These are phyloP conservation scores for Auriscalpium microsporum DNA, from an alignment of 768 basidiomycete species.

Conservation along the genomic window DNA sequence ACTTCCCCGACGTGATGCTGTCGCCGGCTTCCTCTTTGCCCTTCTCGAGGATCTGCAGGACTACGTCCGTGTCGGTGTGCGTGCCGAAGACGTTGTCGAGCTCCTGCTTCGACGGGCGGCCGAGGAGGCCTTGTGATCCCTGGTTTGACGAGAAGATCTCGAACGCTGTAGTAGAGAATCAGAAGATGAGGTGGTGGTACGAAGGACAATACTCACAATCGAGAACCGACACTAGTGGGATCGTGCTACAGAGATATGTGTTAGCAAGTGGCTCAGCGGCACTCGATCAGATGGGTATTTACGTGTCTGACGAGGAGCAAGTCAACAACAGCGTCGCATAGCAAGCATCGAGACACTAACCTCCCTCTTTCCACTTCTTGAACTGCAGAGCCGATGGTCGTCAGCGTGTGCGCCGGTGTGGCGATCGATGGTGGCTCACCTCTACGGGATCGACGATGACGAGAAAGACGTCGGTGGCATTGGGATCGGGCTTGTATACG, in stretches of 20 bases:
- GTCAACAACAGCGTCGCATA: slow-evolving; percentile 14
- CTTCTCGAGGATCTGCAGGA: slow-evolving; percentile 49
- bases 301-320: slow-evolving; percentile 49
- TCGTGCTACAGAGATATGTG: slow-evolving; percentile 35
- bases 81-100: slow-evolving; percentile 68
- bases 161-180: slow-evolving; percentile 43
- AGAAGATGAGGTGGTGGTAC: not conserved
- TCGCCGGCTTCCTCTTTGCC: slow-evolving; percentile 54
- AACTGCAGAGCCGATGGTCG: slow-evolving; percentile 33
- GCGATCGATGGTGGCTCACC: slow-evolving; percentile 33
- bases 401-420: not conserved
- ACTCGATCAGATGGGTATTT: slow-evolving; percentile 23
- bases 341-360: slow-evolving; percentile 33
- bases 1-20: slow-evolving; percentile 25
- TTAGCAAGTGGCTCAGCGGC: not conserved
- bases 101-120: slow-evolving; percentile 73
- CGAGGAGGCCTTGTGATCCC: slow-evolving; percentile 71
- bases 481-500: slow-evolving; percentile 70
- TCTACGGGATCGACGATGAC: slow-evolving; percentile 57
- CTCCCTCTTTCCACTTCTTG: slow-evolving; percentile 75
- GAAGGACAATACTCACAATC: slow-evolving; percentile 47
- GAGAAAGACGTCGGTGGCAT: slow-evolving; percentile 65
- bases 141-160: slow-evolving; percentile 60
- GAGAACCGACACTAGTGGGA: slow-evolving; percentile 69
- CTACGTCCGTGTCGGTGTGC: slow-evolving; percentile 54